Evolutionary conservation across 345 rosid genomes (phyloP).

Genomic region (Brassica carinata): DNA sequence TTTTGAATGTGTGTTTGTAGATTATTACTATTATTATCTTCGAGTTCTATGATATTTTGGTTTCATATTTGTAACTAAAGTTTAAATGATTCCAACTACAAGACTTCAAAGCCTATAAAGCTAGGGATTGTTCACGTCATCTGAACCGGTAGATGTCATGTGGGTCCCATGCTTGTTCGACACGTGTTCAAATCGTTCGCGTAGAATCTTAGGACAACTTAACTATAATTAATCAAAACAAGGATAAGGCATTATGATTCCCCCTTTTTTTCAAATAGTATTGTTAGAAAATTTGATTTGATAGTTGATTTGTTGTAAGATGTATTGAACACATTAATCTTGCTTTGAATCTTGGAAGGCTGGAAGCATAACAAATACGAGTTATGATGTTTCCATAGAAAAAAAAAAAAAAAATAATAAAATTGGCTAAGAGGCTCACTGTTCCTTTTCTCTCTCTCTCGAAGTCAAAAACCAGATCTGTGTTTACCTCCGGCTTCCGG

Average conservation of each 20-base stretch:
- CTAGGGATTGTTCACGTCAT: conserved; percentile 5
- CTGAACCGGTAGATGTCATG: neutral
- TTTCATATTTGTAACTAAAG: neutral
- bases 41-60: neutral
- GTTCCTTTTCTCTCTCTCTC: too few species aligned
- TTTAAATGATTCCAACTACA: neutral
- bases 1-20: neutral
- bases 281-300: neutral
- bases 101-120: neutral
- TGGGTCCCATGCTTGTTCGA: conserved; percentile 6
- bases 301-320: neutral
- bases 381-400: conserved; percentile 17
- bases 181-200: conserved; percentile 11
- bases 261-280: too few species aligned
- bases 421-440: too few species aligned
- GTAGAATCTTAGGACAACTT: conserved; percentile 2
- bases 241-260: conserved; percentile 2
- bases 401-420: too few species aligned
- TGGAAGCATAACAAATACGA: conserved; percentile 10
- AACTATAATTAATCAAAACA: neutral
- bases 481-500: too few species aligned
- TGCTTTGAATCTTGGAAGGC: neutral
- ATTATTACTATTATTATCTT: neutral
- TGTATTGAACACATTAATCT: neutral
- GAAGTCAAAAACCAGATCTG: too few species aligned